A percentile compares a stretch with the other conserved stretches of the same genome.
Conservation (phyloP, 768 basidiomycete species). For the Paxillus involutus region DNA sequence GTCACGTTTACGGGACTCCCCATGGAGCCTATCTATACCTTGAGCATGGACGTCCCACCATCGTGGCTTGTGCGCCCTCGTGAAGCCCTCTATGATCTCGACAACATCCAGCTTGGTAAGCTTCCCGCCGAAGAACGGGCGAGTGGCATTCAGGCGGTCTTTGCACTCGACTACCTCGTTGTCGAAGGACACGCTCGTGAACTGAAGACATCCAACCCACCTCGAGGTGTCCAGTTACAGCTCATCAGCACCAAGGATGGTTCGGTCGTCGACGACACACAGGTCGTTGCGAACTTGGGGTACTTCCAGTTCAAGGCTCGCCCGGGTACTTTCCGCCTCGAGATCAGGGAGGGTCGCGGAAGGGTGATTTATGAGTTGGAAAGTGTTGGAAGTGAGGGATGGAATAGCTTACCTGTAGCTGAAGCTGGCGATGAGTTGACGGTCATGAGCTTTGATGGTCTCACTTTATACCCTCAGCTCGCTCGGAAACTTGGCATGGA, state of each 20-base stretch:
- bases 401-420: constrained; percentile 74
- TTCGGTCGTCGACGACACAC: constrained; percentile 74
- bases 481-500: constrained; percentile 75
- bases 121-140: constrained; percentile 54
- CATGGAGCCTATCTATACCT: constrained; percentile 84
- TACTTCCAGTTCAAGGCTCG: constrained; percentile 95
- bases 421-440: constrained; percentile 74
- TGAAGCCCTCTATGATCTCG: constrained; percentile 87
- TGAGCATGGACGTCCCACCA: constrained; percentile 88
- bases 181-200: constrained; percentile 96
- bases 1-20: constrained; percentile 75
- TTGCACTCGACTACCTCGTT: constrained; percentile 87
- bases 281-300: constrained; percentile 91
- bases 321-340: constrained; percentile 83
- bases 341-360: constrained; percentile 81
- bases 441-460: constrained; percentile 86
- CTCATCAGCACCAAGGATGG: constrained; percentile 49
- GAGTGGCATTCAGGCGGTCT: constrained; percentile 68
- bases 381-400: constrained; percentile 87
- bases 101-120: constrained; percentile 85
- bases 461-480: constrained; percentile 85
- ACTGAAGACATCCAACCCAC: constrained; percentile 56
- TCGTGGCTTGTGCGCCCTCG: constrained; percentile 94
- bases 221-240: constrained; percentile 90
- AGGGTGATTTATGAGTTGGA: constrained; percentile 78